phyloP scores from a whole-genome alignment of 768 basidiomycete species.

The Kwoniella europaea region DNA sequence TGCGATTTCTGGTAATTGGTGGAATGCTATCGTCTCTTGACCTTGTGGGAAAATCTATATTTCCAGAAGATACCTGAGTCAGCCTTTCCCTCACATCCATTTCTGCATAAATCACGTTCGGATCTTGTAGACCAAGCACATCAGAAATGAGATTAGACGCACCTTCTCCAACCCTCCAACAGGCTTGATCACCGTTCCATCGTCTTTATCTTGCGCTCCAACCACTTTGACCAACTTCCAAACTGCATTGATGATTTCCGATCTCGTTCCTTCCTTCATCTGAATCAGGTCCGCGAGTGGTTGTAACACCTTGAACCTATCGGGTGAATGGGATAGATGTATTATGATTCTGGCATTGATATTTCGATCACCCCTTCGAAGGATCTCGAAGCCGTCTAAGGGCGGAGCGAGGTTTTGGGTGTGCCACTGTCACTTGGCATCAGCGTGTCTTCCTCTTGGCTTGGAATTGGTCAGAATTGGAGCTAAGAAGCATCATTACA shows the following conservation, averaged over 20 bases:
- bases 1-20: slow-evolving; percentile 79
- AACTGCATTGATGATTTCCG: slow-evolving; percentile 77
- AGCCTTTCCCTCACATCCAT: not conserved
- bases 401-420: slow-evolving; percentile 58
- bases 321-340: slow-evolving; percentile 82
- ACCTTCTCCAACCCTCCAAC: slow-evolving; percentile 56
- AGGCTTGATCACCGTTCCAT: slow-evolving; percentile 48
- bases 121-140: not conserved
- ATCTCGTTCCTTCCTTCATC: slow-evolving; percentile 81
- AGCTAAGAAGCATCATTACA: slow-evolving; percentile 24
- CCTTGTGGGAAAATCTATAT: slow-evolving; percentile 44
- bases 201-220: slow-evolving; percentile 65
- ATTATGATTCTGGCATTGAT: slow-evolving; percentile 82
- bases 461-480: not conserved
- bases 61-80: slow-evolving; percentile 8
- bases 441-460: slow-evolving; percentile 1
- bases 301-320: slow-evolving; percentile 77
- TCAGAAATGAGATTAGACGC: not conserved
- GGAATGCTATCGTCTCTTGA: slow-evolving; percentile 65
- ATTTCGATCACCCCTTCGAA: slow-evolving; percentile 76
- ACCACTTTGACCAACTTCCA: slow-evolving; percentile 97
- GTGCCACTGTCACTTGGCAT: slow-evolving; percentile 51
- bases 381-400: slow-evolving; percentile 84
- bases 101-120: not conserved
- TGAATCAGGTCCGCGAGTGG: slow-evolving; percentile 71